Base-by-base conservation (phyloP, 1,284 basidiomycete species). In the Tilletia indica region DNA sequence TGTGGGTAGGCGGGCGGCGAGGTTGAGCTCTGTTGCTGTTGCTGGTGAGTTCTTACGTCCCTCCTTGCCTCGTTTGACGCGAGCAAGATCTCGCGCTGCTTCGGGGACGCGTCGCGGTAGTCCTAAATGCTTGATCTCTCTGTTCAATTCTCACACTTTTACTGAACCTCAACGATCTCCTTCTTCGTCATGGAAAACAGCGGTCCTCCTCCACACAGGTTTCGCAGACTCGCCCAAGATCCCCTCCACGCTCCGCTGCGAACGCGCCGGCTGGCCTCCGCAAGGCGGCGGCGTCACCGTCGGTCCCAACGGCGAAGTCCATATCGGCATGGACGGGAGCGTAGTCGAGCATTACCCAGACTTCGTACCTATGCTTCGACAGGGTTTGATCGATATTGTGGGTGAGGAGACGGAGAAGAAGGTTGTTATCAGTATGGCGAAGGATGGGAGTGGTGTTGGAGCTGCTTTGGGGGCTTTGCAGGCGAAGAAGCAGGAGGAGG, bases 361-460 rank as follows among this genome's bases (percentile, higher is more conserved):
- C 89, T 83, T 99, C 93, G 85, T 94, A 81, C 86, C 88, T 9
- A 88, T 88, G 14, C 86, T 97, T 74, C 88, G 92, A 42, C 89
- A 90, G 64, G 91, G 93, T 0, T 85, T 99, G 67, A 86, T 88
- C n/a, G 85, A 87, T 1, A 81, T 98, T 45, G 88, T 98, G 12
- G 94, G 96, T 6, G 87, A 89, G 54, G 89, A 92, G 54, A 89
- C 91, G 4, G 93, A 94, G 86, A 87, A 89, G 80, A 87, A 89
- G 48, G 89, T 97, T 6, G 89, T 91, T 73, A 92, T 98, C 78
- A 94, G 93, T 31, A 85, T 97, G 78, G 96, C 96, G 4, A 98
- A 97, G 86, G 97, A 99, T 82, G 96, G 97, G 34, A 95, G 93
- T 82, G 97, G 96, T 69, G 94, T 96, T 51, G 96, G 96, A 47